Conservation (phyloP, 2,329 filamentous ascomycete species). For the Rachicladosporium sp. region DNA sequence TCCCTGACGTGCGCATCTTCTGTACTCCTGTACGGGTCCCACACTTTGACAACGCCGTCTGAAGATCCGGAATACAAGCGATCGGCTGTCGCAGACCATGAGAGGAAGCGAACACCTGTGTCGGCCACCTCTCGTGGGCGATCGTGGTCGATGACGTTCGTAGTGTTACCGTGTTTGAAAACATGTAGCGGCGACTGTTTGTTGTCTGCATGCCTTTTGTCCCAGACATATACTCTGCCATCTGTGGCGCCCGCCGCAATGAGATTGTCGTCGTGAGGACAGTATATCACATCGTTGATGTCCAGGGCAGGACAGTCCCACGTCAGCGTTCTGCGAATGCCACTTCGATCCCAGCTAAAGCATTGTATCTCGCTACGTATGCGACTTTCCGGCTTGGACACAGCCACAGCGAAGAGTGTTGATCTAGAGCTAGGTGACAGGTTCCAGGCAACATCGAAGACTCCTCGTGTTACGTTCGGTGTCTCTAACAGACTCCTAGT, state of each 20-base stretch:
- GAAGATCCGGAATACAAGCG: conserved; percentile 48
- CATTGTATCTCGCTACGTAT: conserved; percentile 40
- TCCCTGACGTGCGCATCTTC: conserved; percentile 42
- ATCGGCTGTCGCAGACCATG: conserved; percentile 42
- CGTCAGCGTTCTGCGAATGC: conserved; percentile 27
- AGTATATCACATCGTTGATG: conserved; percentile 45
- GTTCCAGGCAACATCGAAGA: conserved; percentile 50
- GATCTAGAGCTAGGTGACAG: conserved; percentile 25
- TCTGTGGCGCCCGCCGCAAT: conserved; percentile 49
- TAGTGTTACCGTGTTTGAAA: conserved; percentile 38
- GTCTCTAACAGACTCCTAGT: conserved; percentile 31
- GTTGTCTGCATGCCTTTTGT: conserved; percentile 31
- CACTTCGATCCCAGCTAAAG: conserved; percentile 32
- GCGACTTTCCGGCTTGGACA: conserved; percentile 26
- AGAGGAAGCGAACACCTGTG: conserved; percentile 45
- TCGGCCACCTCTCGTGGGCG: conserved; percentile 39
- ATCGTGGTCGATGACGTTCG: conserved; percentile 36
- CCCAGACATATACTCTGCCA: conserved; percentile 49
- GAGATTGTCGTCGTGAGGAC: conserved; percentile 36
- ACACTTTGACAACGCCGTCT: conserved; percentile 47
- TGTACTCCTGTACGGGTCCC: conserved; percentile 43
- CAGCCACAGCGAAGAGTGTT: conserved; percentile 41
- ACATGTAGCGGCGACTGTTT: conserved; percentile 34
- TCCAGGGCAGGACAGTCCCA: conserved; percentile 47
- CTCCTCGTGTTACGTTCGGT: conserved; percentile 37